Conservation (phyloP, 441 rosid genomes). For the Jatropha podagrica region DNA sequence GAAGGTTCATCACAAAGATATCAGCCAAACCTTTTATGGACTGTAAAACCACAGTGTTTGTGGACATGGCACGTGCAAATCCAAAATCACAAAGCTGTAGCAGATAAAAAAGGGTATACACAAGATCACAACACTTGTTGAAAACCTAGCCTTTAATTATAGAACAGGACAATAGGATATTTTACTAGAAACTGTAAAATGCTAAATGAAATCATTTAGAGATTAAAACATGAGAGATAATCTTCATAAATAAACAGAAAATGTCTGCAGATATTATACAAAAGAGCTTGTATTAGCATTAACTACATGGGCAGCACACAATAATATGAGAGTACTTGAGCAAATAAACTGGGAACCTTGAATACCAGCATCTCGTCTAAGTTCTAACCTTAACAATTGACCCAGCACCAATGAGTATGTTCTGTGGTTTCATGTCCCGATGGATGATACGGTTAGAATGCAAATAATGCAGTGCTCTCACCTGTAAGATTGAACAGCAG, state of each 20-base stretch:
- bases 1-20: background rate
- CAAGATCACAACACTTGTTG: slow-evolving; percentile 11
- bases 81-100: slow-evolving; percentile 98
- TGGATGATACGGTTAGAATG: slow-evolving; percentile 98
- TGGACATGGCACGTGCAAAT: slow-evolving; percentile 98
- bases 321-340: background rate
- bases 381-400: slow-evolving; percentile 81
- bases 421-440: slow-evolving; percentile 99
- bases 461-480: slow-evolving; percentile 89
- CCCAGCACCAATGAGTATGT: slow-evolving; percentile 94
- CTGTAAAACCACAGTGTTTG: slow-evolving; percentile 92
- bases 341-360: background rate
- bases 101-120: slow-evolving; percentile 1
- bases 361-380: slow-evolving; percentile 2
- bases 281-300: background rate
- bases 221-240: background rate
- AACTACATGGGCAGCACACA: background rate
- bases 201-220: background rate
- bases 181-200: background rate
- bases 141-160: slow-evolving; percentile 1
- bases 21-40: slow-evolving; percentile 82
- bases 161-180: background rate
- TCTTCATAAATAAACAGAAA: background rate
- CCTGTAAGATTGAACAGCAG: slow-evolving; percentile 41
- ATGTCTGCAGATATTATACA: background rate